phyloP scores from a whole-genome alignment of 768 basidiomycete species.

The Mycena galopus region DNA sequence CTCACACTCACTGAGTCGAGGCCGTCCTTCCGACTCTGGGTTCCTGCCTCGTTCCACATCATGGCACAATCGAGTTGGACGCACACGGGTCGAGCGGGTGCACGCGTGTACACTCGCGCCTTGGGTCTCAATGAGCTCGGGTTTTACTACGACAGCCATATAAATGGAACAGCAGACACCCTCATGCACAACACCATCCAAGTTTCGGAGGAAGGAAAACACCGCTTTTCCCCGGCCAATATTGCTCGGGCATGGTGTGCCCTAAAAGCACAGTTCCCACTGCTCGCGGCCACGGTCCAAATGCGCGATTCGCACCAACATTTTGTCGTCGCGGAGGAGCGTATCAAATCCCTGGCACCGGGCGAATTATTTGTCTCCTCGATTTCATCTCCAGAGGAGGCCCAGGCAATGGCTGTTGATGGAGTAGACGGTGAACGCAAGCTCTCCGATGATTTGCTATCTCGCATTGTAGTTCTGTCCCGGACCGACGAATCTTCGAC shows the following conservation, averaged over 20 bases:
- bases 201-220: conserved; percentile 33
- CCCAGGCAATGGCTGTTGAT: conserved; percentile 41
- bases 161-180: conserved; percentile 60
- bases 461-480: conserved; percentile 56
- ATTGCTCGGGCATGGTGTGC: conserved; percentile 58
- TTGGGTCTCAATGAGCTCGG: conserved; percentile 55
- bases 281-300: conserved; percentile 59
- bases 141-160: conserved; percentile 58
- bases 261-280: conserved; percentile 63
- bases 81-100: not conserved
- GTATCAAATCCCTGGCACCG: conserved; percentile 46
- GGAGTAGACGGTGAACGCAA: conserved; percentile 50
- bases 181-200: conserved; percentile 51
- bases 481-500: conserved; percentile 51
- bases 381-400: conserved; percentile 52
- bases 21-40: not conserved
- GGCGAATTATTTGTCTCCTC: conserved; percentile 55
- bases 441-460: conserved; percentile 58
- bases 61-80: conserved; percentile 26
- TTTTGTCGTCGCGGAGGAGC: conserved; percentile 58
- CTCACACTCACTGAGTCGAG: too few species aligned
- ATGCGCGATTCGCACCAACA: conserved; percentile 46
- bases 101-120: conserved; percentile 50
- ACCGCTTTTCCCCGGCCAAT: conserved; percentile 44
- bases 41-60: not conserved